Evolutionary conservation across 192 early-diverging fungal species (phyloP).

Genomic region (Backusella tuberculispora): DNA sequence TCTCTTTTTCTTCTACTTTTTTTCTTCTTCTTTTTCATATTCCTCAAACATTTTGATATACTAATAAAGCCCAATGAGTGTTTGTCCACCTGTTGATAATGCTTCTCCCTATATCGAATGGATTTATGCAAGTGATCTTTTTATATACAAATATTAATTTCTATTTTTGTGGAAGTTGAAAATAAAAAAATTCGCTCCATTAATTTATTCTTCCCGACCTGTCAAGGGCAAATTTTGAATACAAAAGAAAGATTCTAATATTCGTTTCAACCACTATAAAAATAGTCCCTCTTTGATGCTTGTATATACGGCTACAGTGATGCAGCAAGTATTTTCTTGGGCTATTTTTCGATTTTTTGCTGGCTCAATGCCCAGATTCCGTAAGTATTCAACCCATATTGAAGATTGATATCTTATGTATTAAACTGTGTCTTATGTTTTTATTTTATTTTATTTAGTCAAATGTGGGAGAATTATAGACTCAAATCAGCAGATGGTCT

Average conservation of each 20-base stretch:
- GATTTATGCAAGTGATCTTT: slow-evolving; percentile 22
- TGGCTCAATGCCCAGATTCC: slow-evolving; percentile 76
- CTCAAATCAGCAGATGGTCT: slow-evolving; percentile 51
- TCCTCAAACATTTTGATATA: neutral
- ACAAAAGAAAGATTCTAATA: neutral
- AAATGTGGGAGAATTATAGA: slow-evolving; percentile 56
- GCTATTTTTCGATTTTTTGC: slow-evolving; percentile 63
- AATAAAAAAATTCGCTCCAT: slow-evolving; percentile 9
- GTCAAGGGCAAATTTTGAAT: neutral
- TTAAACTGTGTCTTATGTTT: neutral
- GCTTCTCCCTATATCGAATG: slow-evolving; percentile 10
- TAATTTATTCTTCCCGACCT: neutral
- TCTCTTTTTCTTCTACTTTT: neutral
- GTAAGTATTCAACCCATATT: slow-evolving; percentile 42
- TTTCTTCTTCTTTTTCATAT: neutral
- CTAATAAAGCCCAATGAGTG: neutral
- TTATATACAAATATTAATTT: neutral
- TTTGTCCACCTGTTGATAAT: slow-evolving; percentile 5
- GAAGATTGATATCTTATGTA: neutral
- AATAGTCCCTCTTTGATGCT: slow-evolving; percentile 46
- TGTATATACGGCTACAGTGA: slow-evolving; percentile 49
- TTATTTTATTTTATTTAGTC: slow-evolving; percentile 28
- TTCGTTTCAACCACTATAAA: neutral
- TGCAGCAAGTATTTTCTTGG: slow-evolving; percentile 45
- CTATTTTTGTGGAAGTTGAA: slow-evolving; percentile 14